Evolutionary conservation across 1,284 basidiomycete genomes (phyloP), one percentile per base, ranked within the genome.

Genomic region (Abortiporus biennis): DNA sequence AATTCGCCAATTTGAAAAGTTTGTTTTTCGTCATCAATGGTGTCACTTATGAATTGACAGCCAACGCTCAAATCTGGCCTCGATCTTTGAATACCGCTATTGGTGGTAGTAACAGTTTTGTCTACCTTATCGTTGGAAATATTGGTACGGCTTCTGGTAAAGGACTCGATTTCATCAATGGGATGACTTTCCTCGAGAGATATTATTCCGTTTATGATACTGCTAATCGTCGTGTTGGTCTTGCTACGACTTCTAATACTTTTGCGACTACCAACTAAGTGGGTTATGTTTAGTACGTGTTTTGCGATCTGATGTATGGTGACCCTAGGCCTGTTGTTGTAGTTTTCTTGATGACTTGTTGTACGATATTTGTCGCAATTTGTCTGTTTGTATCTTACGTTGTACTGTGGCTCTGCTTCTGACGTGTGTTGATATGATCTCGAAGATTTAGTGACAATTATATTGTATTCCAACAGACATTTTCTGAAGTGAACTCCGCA

Each of bases 201-300:
- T 83, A 76, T 69, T 83, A 81, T 61, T 67, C 69, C 13, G 77
- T 81, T 16, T 81, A 61, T 53, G 82, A 85, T 51, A 75, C 72
- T 25, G 58, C 64, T 29, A 74, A 76, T 59, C 39, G 41, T 6
- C 64, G 49, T 6, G 56, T 76, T 36, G 72, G 73, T 11, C 60
- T 74, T 36, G 72, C 73, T 3, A 62, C 49, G 16, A 75, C 72
- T 1, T 9, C 42, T 12, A 59, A 65, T 50, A 74, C 71, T 2
- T 41, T 55, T 35, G 63, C 65, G 1, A 54, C 44, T n/a, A 62
- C 51, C 24, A 74, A 74, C 51, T 72, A 46, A n/a, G n/a, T n/a
- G n/a, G n/a, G n/a, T n/a, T n/a, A n/a, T n/a, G n/a, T n/a, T n/a
- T n/a, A n/a, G n/a, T n/a, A n/a, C n/a, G n/a, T n/a, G n/a, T n/a